A percentile compares a stretch with the other conserved stretches of the same genome.
Evolutionary conservation across 768 basidiomycete species (phyloP).

Genomic region (Phanerochaete sordida): DNA sequence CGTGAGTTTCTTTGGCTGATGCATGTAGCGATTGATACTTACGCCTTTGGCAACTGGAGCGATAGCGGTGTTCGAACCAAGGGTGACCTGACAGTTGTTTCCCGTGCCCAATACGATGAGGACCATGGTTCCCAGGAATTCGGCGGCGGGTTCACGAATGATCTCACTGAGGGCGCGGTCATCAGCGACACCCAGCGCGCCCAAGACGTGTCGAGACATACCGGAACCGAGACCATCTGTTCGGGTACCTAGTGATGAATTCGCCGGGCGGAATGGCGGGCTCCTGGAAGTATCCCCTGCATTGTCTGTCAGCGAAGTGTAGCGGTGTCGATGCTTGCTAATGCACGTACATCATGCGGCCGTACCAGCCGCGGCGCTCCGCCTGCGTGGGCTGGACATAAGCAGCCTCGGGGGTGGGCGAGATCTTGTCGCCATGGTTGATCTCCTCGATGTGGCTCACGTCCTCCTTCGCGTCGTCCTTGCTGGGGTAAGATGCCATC

Average conservation of each 20-base stretch:
- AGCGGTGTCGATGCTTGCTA: neutral
- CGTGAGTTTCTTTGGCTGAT: neutral
- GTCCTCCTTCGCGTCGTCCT: neutral
- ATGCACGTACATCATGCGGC: neutral
- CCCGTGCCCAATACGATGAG: conserved; percentile 10
- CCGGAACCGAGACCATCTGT: conserved; percentile 10
- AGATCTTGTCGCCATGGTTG: neutral
- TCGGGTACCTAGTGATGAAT: conserved; percentile 7
- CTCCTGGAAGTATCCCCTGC: conserved; percentile 1
- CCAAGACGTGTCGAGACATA: neutral
- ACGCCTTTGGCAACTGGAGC: neutral
- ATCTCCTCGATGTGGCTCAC: conserved; percentile 1
- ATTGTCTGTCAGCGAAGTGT: neutral
- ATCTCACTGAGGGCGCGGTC: conserved; percentile 28
- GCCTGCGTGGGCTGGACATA: neutral
- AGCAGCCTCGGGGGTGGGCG: neutral
- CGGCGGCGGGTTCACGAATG: conserved; percentile 55
- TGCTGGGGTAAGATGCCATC: neutral
- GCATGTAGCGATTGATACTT: neutral
- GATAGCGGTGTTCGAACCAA: neutral
- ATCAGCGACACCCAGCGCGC: neutral
- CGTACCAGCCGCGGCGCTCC: neutral
- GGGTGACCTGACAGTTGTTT: conserved; percentile 1
- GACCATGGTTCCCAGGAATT: conserved; percentile 11
- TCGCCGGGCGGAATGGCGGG: neutral